Evolutionary conservation across 2,329 filamentous ascomycete genomes (phyloP).

Genomic region (Lasiodiplodia citricola): DNA sequence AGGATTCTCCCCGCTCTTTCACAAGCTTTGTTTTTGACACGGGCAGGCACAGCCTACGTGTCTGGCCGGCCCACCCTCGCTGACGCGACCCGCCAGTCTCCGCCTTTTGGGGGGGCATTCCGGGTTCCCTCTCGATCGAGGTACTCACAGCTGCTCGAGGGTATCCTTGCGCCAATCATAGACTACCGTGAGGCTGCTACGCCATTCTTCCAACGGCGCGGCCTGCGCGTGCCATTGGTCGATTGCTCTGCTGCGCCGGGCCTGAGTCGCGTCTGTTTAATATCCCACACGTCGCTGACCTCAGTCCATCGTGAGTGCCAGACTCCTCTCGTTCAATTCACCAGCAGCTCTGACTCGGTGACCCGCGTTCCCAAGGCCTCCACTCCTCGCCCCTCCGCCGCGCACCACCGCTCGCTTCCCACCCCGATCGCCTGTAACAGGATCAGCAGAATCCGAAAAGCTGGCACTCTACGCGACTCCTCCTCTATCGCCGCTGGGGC

Average conservation of each 20-base stretch:
- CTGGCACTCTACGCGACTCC: conserved; percentile 69
- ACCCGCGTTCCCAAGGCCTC: conserved; percentile 21
- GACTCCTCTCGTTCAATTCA: conserved; percentile 29
- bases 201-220: conserved; percentile 38
- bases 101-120: conserved; percentile 42
- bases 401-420: conserved; percentile 25
- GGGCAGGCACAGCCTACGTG: conserved; percentile 34
- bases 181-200: conserved; percentile 43
- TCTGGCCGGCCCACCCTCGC: conserved; percentile 36
- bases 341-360: conserved; percentile 28
- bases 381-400: conserved; percentile 18
- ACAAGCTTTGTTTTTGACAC: conserved; percentile 36
- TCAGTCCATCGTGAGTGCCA: conserved; percentile 37
- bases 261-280: conserved; percentile 38
- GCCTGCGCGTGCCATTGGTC: conserved; percentile 37
- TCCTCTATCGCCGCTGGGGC: conserved; percentile 69
- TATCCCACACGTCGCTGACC: conserved; percentile 40
- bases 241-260: conserved; percentile 40
- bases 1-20: conserved; percentile 44
- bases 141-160: conserved; percentile 40
- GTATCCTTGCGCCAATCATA: conserved; percentile 41
- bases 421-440: conserved; percentile 17
- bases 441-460: conserved; percentile 55
- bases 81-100: conserved; percentile 37
- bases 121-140: conserved; percentile 35